Evolutionary conservation across 805 yeast species (phyloP), one percentile per base, ranked within the genome.

Genomic region (Spathaspora hagerdaliae): DNA sequence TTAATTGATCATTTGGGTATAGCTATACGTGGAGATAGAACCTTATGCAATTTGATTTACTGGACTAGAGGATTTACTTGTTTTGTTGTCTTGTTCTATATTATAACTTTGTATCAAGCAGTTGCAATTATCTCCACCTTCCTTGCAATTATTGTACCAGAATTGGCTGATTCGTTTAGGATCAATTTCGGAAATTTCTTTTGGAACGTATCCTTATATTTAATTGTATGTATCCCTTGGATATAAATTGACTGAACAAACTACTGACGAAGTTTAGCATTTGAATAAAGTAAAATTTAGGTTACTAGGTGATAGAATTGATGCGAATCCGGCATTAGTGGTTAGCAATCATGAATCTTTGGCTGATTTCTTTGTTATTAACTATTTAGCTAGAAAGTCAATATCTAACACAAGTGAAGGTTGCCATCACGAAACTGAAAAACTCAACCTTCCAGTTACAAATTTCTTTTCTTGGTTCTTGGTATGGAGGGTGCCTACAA

Each of bases 401-500:
- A 55, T 49, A 5, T n/a, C n/a, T 14, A 32, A 35, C 6, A 14
- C 29, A 14, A 12, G 9, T 12, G 49, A 46, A 10, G 12, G 40
- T 12, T 6, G 15, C 2, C 15, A 14, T 29, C 7, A 27, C 2
- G 7, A 9, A n/a, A 24, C 39, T 6, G 47, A 42, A 7, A 55
- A 59, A 39, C 42, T 55, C n/a, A 34, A 27, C 9, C 39, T 60
- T 13, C 83, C 84, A 0, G 59, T 64, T 31, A 60, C 81, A n/a
- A 76, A 72, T 42, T 85, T 82, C 59, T 78, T 86, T 54, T 73
- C 83, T 1, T 88, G 96, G 96, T 84, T 81, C 42, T 59, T 69
- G 6, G 54, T 85, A 2, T 78, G 88, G 81, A 63, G 71, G 19
- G 67, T 84, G 0, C 95, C 96, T 0, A 74, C 76, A 2, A 32